phyloP scores from a whole-genome alignment of 805 yeast genomes.

The Starmerella vitae region DNA sequence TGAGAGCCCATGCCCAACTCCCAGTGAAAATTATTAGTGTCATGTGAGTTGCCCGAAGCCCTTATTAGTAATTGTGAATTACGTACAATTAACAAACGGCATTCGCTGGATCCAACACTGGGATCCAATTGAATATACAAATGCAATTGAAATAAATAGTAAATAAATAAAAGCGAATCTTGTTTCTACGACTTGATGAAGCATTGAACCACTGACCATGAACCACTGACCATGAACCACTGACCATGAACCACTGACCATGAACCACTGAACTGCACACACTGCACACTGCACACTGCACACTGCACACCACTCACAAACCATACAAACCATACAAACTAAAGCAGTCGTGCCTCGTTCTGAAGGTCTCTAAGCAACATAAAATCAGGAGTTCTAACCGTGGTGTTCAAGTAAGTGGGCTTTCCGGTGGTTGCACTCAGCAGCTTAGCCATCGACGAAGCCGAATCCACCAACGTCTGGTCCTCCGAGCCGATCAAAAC shows the following conservation, averaged over 20 bases:
- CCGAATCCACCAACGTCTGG: conserved; percentile 12
- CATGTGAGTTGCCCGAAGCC: conserved; percentile 16
- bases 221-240: too few relatives aligned
- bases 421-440: conserved; percentile 13
- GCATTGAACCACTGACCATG: too few relatives aligned
- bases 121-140: too few relatives aligned
- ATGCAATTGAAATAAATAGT: too few relatives aligned
- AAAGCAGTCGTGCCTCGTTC: conserved; percentile 2
- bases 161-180: too few relatives aligned
- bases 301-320: too few relatives aligned
- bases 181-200: too few relatives aligned
- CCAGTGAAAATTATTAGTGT: conserved; percentile 6
- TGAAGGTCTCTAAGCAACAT: conserved; percentile 5
- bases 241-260: too few relatives aligned
- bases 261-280: too few relatives aligned
- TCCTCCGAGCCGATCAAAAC: conserved; percentile 11
- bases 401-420: conserved; percentile 20
- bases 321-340: not conserved
- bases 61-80: conserved; percentile 2
- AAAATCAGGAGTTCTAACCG: conserved; percentile 6
- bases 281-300: too few relatives aligned
- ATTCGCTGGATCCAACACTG: too few relatives aligned
- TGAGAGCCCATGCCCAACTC: conserved; percentile 10
- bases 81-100: too few relatives aligned
- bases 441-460: conserved; percentile 14